Evolutionary conservation across 2,329 filamentous ascomycete species (phyloP).

Genomic region (Zopfia rhizophila): DNA sequence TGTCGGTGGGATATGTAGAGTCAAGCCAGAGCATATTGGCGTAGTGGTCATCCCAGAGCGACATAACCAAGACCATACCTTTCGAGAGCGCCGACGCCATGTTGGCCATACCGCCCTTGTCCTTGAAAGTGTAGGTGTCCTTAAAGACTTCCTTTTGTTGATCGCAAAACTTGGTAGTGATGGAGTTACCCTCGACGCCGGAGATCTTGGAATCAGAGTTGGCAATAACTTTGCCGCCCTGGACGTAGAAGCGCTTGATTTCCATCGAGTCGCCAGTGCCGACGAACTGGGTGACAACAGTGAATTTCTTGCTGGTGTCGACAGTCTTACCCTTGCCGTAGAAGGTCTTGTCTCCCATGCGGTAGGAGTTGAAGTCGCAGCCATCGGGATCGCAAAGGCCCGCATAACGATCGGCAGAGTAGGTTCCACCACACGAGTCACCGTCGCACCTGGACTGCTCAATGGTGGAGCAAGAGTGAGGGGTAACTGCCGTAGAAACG

Average conservation of each 20-base stretch:
- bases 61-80: constrained; percentile 71
- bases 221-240: constrained; percentile 56
- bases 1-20: constrained; percentile 64
- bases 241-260: constrained; percentile 59
- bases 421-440: constrained; percentile 52
- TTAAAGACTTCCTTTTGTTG: constrained; percentile 64
- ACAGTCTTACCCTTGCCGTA: constrained; percentile 64
- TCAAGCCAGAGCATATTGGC: constrained; percentile 78
- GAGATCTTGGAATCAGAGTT: constrained; percentile 54
- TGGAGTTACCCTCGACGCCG: constrained; percentile 61
- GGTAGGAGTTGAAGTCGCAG: constrained; percentile 68
- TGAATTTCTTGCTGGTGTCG: constrained; percentile 50
- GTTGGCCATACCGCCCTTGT: constrained; percentile 55
- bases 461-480: constrained; percentile 67
- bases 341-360: constrained; percentile 69
- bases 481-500: constrained; percentile 69
- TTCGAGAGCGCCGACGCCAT: constrained; percentile 30
- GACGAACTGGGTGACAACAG: constrained; percentile 61
- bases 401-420: constrained; percentile 62
- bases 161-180: constrained; percentile 67
- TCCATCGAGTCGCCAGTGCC: constrained; percentile 54
- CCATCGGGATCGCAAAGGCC: constrained; percentile 73
- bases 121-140: constrained; percentile 62
- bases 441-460: constrained; percentile 64
- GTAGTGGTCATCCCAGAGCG: constrained; percentile 69